phyloP scores from a whole-genome alignment of 129 eudicot species.

The Tanacetum coccineum region DNA sequence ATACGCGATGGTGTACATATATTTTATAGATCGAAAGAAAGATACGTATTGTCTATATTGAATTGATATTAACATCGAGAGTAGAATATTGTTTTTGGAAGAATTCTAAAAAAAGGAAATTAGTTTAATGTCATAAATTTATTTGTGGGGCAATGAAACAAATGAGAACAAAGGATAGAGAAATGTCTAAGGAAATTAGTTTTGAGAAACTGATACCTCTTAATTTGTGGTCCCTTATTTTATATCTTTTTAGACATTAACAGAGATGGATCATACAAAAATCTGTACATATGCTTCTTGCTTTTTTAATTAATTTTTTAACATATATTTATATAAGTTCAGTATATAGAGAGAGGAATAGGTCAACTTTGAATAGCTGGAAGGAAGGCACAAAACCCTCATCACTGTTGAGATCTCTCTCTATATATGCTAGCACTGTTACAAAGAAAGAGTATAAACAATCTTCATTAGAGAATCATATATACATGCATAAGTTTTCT shows the following conservation, averaged over 20 bases:
- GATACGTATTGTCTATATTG: not conserved
- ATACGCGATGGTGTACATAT: too few species aligned
- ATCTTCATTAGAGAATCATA: not conserved
- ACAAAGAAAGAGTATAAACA: slow-evolving; percentile 16
- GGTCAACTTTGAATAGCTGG: slow-evolving; percentile 53
- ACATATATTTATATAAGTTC: not conserved
- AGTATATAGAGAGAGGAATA: slow-evolving; percentile 14
- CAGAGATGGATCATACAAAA: slow-evolving; percentile 35
- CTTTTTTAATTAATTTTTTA: slow-evolving; percentile 8
- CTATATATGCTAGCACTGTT: slow-evolving; percentile 35
- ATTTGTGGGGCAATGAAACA: slow-evolving; percentile 8
- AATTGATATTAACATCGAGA: slow-evolving; percentile 5
- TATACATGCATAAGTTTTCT: slow-evolving; percentile 18
- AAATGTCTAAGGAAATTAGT: slow-evolving; percentile 25
- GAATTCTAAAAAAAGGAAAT: not conserved
- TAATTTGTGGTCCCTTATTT: slow-evolving; percentile 35
- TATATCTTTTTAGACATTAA: slow-evolving; percentile 33
- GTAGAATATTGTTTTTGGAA: not conserved
- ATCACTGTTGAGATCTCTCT: slow-evolving; percentile 39
- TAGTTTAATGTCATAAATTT: slow-evolving; percentile 12
- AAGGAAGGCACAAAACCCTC: slow-evolving; percentile 39
- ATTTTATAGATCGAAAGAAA: too few species aligned
- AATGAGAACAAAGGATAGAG: slow-evolving; percentile 20
- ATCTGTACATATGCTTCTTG: slow-evolving; percentile 36
- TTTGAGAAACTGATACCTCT: slow-evolving; percentile 36